phyloP scores from a whole-genome alignment of 768 basidiomycete species.

The Naganishia antarctica region DNA sequence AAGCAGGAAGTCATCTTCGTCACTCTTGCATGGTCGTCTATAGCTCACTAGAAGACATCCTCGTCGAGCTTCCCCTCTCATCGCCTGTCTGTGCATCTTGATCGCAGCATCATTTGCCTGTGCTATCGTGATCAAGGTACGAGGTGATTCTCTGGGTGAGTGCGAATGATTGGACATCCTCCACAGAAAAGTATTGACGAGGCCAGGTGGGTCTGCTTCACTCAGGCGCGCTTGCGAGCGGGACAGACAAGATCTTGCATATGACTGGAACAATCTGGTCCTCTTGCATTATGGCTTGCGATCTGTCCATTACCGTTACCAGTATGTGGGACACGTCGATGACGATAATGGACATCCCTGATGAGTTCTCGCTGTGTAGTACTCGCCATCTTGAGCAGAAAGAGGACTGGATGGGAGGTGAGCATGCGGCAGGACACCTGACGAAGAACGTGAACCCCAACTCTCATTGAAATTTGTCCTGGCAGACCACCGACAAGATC shows the following conservation, averaged over 20 bases:
- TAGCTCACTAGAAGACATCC: neutral
- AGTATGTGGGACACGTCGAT: neutral
- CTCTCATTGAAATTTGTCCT: no score
- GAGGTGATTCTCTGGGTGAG: slow-evolving; percentile 12
- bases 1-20: neutral
- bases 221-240: slow-evolving; percentile 4
- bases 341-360: no score
- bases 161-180: neutral
- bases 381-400: slow-evolving; percentile 7
- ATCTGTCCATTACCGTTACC: slow-evolving; percentile 17
- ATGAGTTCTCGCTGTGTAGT: no score
- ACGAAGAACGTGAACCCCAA: no score
- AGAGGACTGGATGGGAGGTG: slow-evolving; percentile 22
- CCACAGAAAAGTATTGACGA: no score
- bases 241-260: neutral
- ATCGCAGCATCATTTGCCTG: neutral
- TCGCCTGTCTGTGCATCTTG: neutral
- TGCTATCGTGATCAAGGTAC: slow-evolving; percentile 16
- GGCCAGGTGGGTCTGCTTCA: no score
- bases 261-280: slow-evolving; percentile 4
- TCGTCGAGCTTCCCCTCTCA: neutral
- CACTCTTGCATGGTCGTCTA: neutral
- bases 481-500: slow-evolving; percentile 14
- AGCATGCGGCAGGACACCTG: neutral
- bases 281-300: slow-evolving; percentile 10